A percentile compares a stretch with the other conserved stretches of the same genome.
Evolutionary conservation across 208 protist species (phyloP).

Genomic region (Acanthamoeba triangularis): DNA sequence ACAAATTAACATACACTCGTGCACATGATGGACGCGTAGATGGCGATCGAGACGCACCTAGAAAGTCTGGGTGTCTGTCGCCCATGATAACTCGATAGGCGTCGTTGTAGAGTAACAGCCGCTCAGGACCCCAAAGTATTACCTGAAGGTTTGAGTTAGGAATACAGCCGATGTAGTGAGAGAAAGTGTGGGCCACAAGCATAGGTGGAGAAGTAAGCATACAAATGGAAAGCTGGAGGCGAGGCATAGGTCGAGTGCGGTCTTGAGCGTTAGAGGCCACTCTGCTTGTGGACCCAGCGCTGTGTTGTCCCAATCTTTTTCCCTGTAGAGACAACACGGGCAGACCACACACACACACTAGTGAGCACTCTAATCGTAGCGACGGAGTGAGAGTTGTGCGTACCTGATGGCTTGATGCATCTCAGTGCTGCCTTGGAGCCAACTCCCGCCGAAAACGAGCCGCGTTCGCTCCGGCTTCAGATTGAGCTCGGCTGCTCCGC

Average conservation of each 20-base stretch:
- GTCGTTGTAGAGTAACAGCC: conserved; percentile 59
- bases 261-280: conserved; percentile 1
- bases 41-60: background rate
- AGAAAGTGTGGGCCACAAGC: background rate
- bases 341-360: background rate
- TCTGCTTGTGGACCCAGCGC: conserved; percentile 38
- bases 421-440: background rate
- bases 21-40: background rate
- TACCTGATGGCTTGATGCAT: background rate
- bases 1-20: background rate
- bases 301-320: conserved; percentile 48
- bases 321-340: too few relatives aligned
- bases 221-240: conserved; percentile 22
- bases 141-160: background rate
- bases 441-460: background rate
- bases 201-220: background rate
- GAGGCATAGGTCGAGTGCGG: conserved; percentile 16
- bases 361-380: background rate
- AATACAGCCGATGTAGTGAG: background rate
- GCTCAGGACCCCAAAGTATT: conserved; percentile 58
- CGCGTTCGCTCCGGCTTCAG: background rate
- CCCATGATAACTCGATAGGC: conserved; percentile 9
- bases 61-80: background rate
- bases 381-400: background rate
- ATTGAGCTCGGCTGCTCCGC: background rate